Base-by-base conservation (phyloP, 2,329 filamentous ascomycete genomes). In the Lecanicillium sp. region DNA sequence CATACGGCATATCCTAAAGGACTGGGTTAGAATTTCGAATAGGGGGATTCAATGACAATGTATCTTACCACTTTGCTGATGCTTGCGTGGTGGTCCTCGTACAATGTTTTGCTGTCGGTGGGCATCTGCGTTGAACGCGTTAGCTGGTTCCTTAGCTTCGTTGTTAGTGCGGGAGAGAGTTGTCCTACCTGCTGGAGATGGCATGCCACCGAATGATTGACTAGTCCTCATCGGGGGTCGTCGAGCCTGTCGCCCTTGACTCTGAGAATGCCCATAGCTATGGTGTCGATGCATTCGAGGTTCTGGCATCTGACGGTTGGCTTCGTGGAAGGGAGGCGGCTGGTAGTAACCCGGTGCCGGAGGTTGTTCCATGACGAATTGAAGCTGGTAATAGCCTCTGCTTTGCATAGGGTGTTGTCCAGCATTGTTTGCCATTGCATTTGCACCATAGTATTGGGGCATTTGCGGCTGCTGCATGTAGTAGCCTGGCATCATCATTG, bases 1-100 rank as follows among this genome's bases (percentile, higher is more conserved):
- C 93, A 97, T 17, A 97, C 82, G 1, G 91, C 91, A 62, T 95
- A 87, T 1, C 90, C 91, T 72, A 58, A 51, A 38, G 24, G 36
- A 7, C 36, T 23, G 48, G 52, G 21, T 38, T 45, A 35, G 44
- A 37, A 40, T 32, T 7, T 23, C 38, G 37, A 44, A 49, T 15
- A 33, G 12, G 56, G 54, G 30, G 46, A 51, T 20, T 38, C 39
- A 19, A 15, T 8, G 14, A 9, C 2, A 10, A 9, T 21, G 37
- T 4, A 23, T 60, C 76, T 66, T 65, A 83, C 80, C 79, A 60
- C 75, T 83, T 62, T 83, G 79, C 51, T 75, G 73, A 51, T 80
- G 75, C 52, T 79, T 79, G 51, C 75, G 65, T 2, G 76, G 75
- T 1, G 75, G 75, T 2, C 76, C 76, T 49, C 76, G 69, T 5